Base-by-base conservation (phyloP, 108 stramenopile species). In the Fragilaria crotonensis region DNA sequence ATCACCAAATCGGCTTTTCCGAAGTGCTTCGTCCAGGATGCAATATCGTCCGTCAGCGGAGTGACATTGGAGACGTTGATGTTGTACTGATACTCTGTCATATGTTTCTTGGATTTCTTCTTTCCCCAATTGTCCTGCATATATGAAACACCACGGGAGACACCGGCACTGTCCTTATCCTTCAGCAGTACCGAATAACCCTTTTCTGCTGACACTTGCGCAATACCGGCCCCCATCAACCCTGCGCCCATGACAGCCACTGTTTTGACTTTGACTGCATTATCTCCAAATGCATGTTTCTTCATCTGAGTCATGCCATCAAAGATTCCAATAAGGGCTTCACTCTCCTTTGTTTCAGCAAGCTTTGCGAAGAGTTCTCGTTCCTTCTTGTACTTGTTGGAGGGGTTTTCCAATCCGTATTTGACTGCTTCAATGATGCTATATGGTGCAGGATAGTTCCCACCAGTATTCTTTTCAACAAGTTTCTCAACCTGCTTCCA, bases 221-320 rank as follows among this genome's bases (percentile, higher is more conserved):
- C 97, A 68, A 99, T 98, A 18, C 99, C 99, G 19, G 96, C 95
- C 46, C 99, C 99, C 99, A 99, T 99, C 47, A 99, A 85, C 28
- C 99, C 99, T 3, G 97, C 97, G 18, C 99, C 99, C 68, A 98
- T 89, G 21, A 99, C 97, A 0, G 96, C 96, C 4, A 99, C 87
- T 31, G 72, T 96, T 22, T 92, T 83, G 5, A 96, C 90, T 21
- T 86, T 78, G 30, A 77, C 48, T 0, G 73, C 84, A 30, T 62
- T 72, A 48, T 84, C 88, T 33, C 85, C 87, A 62, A 84, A 93
- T 25, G 79, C 57, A 68, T 95, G 87, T 69, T 99, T 96, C 80
- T 99, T 99, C 77, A 97, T 83, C 36, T 83, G 68, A 14, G 80
- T 90, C 85, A 88, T 91, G n/a, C 89, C 95, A 59, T 97, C 90